Base-by-base conservation (phyloP, 441 rosid genomes). In the Adansonia rubrostipa region DNA sequence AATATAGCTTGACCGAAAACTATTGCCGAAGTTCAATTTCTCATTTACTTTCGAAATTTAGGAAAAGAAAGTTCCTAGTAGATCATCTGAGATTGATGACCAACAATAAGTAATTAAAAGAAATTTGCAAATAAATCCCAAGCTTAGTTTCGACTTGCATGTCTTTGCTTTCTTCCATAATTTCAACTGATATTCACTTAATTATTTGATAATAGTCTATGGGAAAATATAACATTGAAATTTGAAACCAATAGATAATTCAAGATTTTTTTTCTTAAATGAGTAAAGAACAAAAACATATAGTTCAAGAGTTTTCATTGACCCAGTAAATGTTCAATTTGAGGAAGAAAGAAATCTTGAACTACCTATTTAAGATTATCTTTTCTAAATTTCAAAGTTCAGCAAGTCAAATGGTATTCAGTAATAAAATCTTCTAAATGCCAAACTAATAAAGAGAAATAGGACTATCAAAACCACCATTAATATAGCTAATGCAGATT, bases 401-500 rank as follows among this genome's bases (percentile, higher is more conserved):
- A 14, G 28, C 6, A 22, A 50, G 11, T 48, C 62, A 48, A 9
- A 71, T 51, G 75, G 53, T 28, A 71, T 71, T 53, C 47, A 15
- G 28, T 15, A 15, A 79, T 79, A 66, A 20, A 53, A 42, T 20
- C 72, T 45, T 15, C 17, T 44, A 24, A 0, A 62, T 60, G 69
- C 42, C 65, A 78, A 13, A 73, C 22, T 20, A 81, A 77, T 19
- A 64, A 63, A 6, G 71, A 73, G 74, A 70, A 56, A 56, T 28
- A 71, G 28, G 62, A n/a, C 15, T 53, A 71, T 24, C 50, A 80
- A 74, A 74, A 78, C 42, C 53, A 80, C 99, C 98, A 85, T 88
- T 42, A 96, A 73, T 71, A 96, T 94, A 11, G 91, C 97, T 79
- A 96, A 82, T 45, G 98, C 98, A 17, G 98, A 90, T 74, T 93